Base-by-base conservation (phyloP, 768 basidiomycete species). In the Trametes coccinea region DNA sequence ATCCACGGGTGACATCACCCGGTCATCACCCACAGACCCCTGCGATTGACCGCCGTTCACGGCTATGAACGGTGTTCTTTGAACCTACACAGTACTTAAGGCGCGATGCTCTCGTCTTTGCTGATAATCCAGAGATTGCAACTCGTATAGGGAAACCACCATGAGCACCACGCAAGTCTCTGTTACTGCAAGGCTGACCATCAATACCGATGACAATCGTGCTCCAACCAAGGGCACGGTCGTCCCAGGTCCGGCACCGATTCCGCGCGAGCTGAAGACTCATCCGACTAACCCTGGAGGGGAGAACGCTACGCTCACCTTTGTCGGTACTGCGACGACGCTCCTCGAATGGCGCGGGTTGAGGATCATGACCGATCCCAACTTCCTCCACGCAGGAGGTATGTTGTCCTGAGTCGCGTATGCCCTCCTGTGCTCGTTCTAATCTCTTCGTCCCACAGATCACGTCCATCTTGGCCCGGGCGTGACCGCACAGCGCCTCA, bases 381-480 rank as follows among this genome's bases (percentile, higher is more conserved):
- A 72, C 47, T 67, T 63, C 48, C 53, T 69, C 7, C 62, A 65
- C 41, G 53, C 61, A n/a, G 56, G 50, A 45, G 50, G 61, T 48
- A 31, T 27, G 53, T 41, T 17, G 53, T 50, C n/a, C 8, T n/a
- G 5, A 55, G 13, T 22, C 56, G 54, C 45, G 7, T 22, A 39
- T 39, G 10, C 22, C 29, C 27, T 44, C 14, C 45, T 34, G 4
- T 9, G 5, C 13, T 22, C 37, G 14, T 33, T 51, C 10, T 14
- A 22, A 43, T 22, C 29, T 48, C 16, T 43, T 17, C 49, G 56
- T 62, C 29, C 17, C 46, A 27, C 43, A 66, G 69, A 74, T 33
- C 71, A 71, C 59, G 69, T 70, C 14, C 71, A 72, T 34, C 61
- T 69, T 11, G 67, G 65, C 5, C 73, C 73, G 1, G 73, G 73